Conservation (phyloP, 2,329 filamentous ascomycete genomes). For the Botrytis hyacinthi region DNA sequence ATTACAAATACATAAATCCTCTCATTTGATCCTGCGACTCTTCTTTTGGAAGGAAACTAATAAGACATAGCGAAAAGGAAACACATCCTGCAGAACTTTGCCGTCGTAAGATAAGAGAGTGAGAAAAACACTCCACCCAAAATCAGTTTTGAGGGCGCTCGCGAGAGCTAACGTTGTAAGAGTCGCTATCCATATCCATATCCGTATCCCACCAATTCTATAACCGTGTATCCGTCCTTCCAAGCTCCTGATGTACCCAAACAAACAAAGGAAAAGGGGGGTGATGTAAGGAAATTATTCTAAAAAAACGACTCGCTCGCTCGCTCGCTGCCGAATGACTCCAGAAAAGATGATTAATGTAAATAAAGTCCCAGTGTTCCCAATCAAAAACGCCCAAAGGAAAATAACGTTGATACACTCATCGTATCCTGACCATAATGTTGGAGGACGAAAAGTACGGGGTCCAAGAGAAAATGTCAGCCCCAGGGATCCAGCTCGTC, state of each 20-base stretch:
- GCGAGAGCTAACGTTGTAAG: slow-evolving; percentile 18
- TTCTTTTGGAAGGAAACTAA: background rate
- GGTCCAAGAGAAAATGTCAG: slow-evolving; percentile 7
- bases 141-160: background rate
- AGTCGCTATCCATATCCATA: slow-evolving; percentile 1
- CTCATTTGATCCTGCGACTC: too few relatives aligned
- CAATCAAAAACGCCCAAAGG: background rate
- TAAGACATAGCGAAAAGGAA: background rate
- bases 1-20: background rate
- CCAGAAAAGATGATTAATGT: slow-evolving; percentile 5
- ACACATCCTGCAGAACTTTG: background rate
- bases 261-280: background rate
- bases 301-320: background rate
- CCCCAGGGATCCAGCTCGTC: background rate
- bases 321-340: background rate
- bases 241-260: background rate
- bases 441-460: background rate
- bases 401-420: background rate
- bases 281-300: background rate
- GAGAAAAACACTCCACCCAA: background rate
- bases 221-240: background rate
- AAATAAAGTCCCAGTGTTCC: background rate
- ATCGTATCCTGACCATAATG: background rate
- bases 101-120: background rate
- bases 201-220: background rate